Base-by-base conservation (phyloP, 352 stramenopile genomes). In the Phytophthora constricta region DNA sequence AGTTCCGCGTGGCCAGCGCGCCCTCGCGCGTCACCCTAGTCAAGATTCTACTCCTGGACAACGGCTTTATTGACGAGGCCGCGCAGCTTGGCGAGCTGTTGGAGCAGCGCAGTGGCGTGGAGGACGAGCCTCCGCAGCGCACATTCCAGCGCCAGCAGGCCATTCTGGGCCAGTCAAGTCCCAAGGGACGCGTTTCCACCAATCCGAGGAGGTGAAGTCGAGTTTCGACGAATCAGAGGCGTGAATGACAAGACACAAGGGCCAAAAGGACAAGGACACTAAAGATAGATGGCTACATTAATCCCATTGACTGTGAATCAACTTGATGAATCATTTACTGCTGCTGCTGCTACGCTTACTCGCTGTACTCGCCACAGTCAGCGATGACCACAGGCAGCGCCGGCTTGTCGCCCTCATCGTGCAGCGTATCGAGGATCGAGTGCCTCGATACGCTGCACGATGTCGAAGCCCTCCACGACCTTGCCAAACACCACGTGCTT, bases 401-500 rank as follows among this genome's bases (percentile, higher is more conserved):
- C 8, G 97, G 96, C 76, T 98, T 98, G 80, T 99, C 95, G 58
- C 79, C 85, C 57, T 87, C 77, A 69, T 94, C 92, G 41, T n/a
- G n/a, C n/a, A n/a, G n/a, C n/a, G n/a, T n/a, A n/a, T n/a, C n/a
- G n/a, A n/a, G 84, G 97, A 34, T 96, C 76, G 19, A 90, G 64
- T 33, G 74, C 76, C 74, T 99, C 98, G 58, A 98, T 86, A 56
- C 78, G 86, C 78, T 96, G 92, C 20, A 98, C 82, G 58, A 98
- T 63, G 65, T 97, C 88, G 65, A 91, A 84, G 46, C 91, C 88
- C 33, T 96, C 84, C 10, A 94, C 72, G 11, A 96, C 90, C 53
- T 82, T 77, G 26, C 96, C 96, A 79, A 99, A 98, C 4, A 99
- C 97, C 23, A 98, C 92, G 86, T 99, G 97, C 79, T 97, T 98